These are phyloP conservation scores for Chlorella sp. DNA, from an alignment of 139 green algal species.

Conservation along the genomic window DNA sequence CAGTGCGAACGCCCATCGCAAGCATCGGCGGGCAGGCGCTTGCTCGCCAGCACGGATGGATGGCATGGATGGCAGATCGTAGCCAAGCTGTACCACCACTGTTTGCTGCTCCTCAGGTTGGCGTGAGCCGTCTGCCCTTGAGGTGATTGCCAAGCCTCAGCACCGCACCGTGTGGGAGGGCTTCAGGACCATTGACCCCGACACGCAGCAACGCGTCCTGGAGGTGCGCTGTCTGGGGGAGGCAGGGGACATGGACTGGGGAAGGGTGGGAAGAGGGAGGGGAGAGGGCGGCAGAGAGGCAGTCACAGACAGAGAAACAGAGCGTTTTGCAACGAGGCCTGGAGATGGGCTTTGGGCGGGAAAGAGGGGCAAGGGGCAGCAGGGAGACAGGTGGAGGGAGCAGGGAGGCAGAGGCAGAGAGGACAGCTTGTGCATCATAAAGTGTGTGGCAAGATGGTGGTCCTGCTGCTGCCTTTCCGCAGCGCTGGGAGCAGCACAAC, in stretches of 20 bases:
- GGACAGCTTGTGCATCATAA: neutral
- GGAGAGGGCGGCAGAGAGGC: neutral
- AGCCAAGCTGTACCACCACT: too few species aligned
- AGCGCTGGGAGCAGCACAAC: conserved; percentile 41
- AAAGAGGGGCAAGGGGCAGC: too few species aligned
- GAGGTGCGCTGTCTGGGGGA: conserved; percentile 22
- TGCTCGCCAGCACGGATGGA: too few species aligned
- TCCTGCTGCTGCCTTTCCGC: neutral
- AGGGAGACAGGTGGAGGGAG: too few species aligned
- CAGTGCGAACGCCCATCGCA: too few species aligned
- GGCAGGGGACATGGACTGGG: neutral
- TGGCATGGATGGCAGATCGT: too few species aligned
- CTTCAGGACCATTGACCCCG: conserved; percentile 43
- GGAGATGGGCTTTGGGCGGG: too few species aligned
- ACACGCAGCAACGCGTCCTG: conserved; percentile 43
- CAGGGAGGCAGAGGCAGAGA: too few species aligned
- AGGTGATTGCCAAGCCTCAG: conserved; percentile 1
- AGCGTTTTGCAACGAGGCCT: too few species aligned
- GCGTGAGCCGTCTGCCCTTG: neutral
- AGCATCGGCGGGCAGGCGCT: too few species aligned
- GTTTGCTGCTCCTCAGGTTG: too few species aligned
- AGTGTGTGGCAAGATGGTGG: neutral
- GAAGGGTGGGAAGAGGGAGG: neutral
- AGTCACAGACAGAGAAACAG: too few species aligned
- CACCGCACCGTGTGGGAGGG: conserved; percentile 26